A percentile compares a stretch with the other conserved stretches of the same genome.
These are phyloP conservation scores for Picea glauca DNA, from an alignment of 75 land plant species.

Conservation along the genomic window DNA sequence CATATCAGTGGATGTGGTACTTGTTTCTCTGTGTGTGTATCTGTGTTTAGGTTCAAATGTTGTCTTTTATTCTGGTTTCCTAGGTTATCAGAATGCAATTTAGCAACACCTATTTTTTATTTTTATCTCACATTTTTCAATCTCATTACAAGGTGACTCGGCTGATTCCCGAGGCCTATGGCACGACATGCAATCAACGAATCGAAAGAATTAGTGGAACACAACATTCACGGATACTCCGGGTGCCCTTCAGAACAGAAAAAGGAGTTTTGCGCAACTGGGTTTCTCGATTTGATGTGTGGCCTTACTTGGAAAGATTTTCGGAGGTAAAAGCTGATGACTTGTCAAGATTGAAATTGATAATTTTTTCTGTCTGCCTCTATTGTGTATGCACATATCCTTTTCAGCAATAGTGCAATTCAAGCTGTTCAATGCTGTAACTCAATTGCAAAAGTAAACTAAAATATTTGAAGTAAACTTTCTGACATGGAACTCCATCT, in stretches of 20 bases:
- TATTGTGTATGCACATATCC: background rate
- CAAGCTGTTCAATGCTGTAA: background rate
- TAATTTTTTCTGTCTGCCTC: background rate
- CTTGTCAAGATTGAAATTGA: background rate
- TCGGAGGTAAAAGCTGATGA: slow-evolving; percentile 41
- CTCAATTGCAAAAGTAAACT: background rate
- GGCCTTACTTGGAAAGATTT: slow-evolving; percentile 71
- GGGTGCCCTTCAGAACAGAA: slow-evolving; percentile 69
- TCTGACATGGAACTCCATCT: background rate
- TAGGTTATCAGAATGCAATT: background rate
- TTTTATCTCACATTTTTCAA: background rate
- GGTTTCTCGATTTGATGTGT: slow-evolving; percentile 79
- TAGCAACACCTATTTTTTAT: background rate
- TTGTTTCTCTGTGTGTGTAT: background rate
- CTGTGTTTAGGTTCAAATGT: background rate
- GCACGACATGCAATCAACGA: slow-evolving; percentile 67
- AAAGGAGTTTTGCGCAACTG: slow-evolving; percentile 52
- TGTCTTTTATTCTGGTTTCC: background rate
- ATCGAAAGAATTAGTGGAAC: slow-evolving; percentile 61
- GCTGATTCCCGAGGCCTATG: slow-evolving; percentile 63
- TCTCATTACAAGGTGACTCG: slow-evolving; percentile 48
- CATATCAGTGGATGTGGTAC: no score
- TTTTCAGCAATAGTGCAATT: background rate
- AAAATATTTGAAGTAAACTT: background rate
- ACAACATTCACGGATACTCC: slow-evolving; percentile 44